A percentile compares a stretch with the other conserved stretches of the same genome.
Evolutionary conservation across 2,329 filamentous ascomycete species (phyloP).

Genomic region (Ascocoryne sarcoides): DNA sequence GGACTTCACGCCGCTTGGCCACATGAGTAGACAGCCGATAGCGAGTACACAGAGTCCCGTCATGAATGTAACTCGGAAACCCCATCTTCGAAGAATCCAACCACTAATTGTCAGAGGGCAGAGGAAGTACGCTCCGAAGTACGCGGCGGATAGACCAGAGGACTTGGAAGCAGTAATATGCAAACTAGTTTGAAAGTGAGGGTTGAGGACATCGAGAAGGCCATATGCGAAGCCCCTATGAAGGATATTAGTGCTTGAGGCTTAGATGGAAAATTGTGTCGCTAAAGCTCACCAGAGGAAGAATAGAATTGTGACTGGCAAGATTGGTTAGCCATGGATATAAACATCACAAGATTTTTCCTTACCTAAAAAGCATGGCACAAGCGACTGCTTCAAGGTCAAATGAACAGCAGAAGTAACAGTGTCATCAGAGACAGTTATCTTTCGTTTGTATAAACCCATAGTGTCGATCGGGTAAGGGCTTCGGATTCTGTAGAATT

Average conservation of each 20-base stretch:
- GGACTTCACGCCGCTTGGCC: conserved; percentile 45
- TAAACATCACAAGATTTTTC: background rate
- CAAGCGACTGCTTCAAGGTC: conserved; percentile 29
- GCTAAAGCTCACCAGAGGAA: conserved; percentile 36
- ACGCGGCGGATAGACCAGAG: conserved; percentile 25
- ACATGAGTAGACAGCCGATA: conserved; percentile 50
- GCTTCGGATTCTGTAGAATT: too few relatives aligned
- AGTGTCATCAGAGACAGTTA: conserved; percentile 28
- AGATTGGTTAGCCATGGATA: background rate
- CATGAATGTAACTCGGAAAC: conserved; percentile 59
- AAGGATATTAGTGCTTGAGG: background rate
- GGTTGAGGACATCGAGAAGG: conserved; percentile 37
- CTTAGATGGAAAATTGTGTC: background rate
- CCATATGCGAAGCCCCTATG: conserved; percentile 35
- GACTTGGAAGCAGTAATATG: conserved; percentile 27
- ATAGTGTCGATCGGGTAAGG: conserved; percentile 10
- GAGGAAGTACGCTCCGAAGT: conserved; percentile 53
- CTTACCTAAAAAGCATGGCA: conserved; percentile 21
- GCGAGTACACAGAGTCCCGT: conserved; percentile 59
- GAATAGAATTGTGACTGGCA: conserved; percentile 38
- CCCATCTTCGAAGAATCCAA: conserved; percentile 55
- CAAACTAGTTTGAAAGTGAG: conserved; percentile 34
- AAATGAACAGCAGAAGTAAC: conserved; percentile 29
- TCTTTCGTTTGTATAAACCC: conserved; percentile 27
- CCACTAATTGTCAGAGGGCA: conserved; percentile 58